These are phyloP conservation scores for Alternaria dauci DNA, from an alignment of 2,329 filamentous ascomycete genomes.

Conservation along the genomic window DNA sequence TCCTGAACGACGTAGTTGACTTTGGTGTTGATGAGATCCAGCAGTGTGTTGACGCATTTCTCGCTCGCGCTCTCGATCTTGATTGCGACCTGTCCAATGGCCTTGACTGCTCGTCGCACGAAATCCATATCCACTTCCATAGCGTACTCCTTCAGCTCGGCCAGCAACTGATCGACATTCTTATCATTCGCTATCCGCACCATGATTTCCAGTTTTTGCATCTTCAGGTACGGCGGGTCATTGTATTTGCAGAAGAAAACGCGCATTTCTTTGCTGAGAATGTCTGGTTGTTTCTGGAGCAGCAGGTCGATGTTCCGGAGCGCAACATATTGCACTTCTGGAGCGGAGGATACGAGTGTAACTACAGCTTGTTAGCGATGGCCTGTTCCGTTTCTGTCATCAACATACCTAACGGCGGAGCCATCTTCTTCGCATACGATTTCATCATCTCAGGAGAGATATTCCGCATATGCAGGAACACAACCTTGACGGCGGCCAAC, in stretches of 20 bases:
- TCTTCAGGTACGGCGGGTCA: conserved; percentile 95
- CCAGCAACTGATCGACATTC: conserved; percentile 93
- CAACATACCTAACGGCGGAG: conserved; percentile 81
- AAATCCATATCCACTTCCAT: conserved; percentile 99
- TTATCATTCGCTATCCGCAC: conserved; percentile 97
- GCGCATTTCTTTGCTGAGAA: conserved; percentile 94
- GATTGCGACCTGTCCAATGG: conserved; percentile 97
- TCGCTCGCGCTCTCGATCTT: conserved; percentile 96
- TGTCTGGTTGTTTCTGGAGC: conserved; percentile 94
- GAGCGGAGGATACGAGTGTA: conserved; percentile 91
- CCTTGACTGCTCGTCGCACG: conserved; percentile 89
- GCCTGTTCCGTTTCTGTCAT: background rate
- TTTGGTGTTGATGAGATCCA: conserved; percentile 95
- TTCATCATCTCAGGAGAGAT: conserved; percentile 79
- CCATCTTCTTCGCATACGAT: conserved; percentile 98
- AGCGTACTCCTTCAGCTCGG: conserved; percentile 96
- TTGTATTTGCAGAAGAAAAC: conserved; percentile 99
- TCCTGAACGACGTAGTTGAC: conserved; percentile 99
- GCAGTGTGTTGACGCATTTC: conserved; percentile 90
- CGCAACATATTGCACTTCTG: conserved; percentile 98
- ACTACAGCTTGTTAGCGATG: conserved; percentile 64
- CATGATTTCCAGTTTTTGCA: conserved; percentile 99
- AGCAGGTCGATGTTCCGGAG: conserved; percentile 95
- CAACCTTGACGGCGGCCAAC: conserved; percentile 94
- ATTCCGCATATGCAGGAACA: conserved; percentile 94